Percentiles rank a stretch among this genome's conserved stretches.
phyloP scores from a whole-genome alignment of 2,329 filamentous ascomycete genomes.

The Decorospora gaudefroyi region DNA sequence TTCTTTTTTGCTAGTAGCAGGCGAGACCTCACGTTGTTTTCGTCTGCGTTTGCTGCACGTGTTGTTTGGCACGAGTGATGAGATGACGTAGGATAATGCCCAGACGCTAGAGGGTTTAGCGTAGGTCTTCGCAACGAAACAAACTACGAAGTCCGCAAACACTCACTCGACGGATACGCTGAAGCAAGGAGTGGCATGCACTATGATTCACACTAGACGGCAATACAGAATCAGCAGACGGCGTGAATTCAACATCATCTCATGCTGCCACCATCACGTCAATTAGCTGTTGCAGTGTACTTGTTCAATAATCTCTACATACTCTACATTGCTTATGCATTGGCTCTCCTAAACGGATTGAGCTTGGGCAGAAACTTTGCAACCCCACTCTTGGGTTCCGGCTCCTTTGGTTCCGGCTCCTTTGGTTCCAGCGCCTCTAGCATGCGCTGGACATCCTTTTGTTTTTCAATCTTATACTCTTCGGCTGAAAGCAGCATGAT shows the following conservation, averaged over 20 bases:
- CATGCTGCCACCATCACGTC: no score
- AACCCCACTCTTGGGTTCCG: conserved; percentile 7
- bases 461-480: conserved; percentile 26
- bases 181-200: no score
- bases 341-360: conserved; percentile 28
- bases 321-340: conserved; percentile 15
- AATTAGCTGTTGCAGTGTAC: no score
- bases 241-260: neutral
- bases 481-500: conserved; percentile 24
- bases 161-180: no score
- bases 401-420: conserved; percentile 16
- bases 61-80: no score
- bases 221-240: no score
- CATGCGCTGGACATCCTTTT: conserved; percentile 23
- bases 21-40: neutral
- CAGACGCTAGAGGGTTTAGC: no score
- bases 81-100: no score
- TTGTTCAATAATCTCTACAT: conserved; percentile 3
- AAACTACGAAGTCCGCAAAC: no score
- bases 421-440: conserved; percentile 16
- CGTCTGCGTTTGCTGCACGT: no score
- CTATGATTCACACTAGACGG: no score
- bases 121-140: no score
- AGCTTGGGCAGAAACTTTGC: conserved; percentile 19
- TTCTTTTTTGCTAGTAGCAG: neutral